Evolutionary conservation across 2,329 filamentous ascomycete genomes (phyloP), one percentile per base, ranked within the genome.

Genomic region (Claviceps pusilla): DNA sequence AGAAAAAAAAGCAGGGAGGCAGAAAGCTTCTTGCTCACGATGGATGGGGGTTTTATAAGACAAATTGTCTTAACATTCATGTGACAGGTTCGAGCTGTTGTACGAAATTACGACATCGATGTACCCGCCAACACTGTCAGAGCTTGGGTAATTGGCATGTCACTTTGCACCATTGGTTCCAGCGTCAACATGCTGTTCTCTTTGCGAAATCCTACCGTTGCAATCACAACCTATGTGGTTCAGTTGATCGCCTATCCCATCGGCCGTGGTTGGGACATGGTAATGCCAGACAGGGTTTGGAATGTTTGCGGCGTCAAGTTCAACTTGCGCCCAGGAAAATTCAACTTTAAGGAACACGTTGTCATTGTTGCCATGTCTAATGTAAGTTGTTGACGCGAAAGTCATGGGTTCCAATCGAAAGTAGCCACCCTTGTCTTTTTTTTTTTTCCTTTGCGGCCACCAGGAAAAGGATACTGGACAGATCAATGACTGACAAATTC

Each of bases 351-450:
- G 68, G 79, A 82, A 62, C 78, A 82, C 61, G 76, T 79, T 51
- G 68, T 81, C 43, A 79, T 82, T 59, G 78, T 80, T 29, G 76
- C 79, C 63, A 83, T 83, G 79, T 80, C 79, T 2, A 82, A 81
- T 64, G 79, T 80, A 60, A 68, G 76, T 66, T 52, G 29, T 33
- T 33, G 28, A 11, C 14, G 11, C 14, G 11, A 41, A 50, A 9
- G 48, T 7, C 35, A 10, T n/a, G 33, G 3, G 5, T 41, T 19
- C 9, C 9, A 10, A 43, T 6, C 19, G 2, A 24, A 24, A 24
- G 24, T 24, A 24, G 24, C 24, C 43, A 5, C n/a, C 19, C 43
- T 28, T 12, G 10, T n/a, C 5, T 28, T 45, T 35, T 3, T 35
- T 12, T 28, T 12, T 28, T n/a, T 45, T 28, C 31, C 3, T 9